phyloP scores from a whole-genome alignment of 768 basidiomycete genomes.

The Auriscalpium microsporum region DNA sequence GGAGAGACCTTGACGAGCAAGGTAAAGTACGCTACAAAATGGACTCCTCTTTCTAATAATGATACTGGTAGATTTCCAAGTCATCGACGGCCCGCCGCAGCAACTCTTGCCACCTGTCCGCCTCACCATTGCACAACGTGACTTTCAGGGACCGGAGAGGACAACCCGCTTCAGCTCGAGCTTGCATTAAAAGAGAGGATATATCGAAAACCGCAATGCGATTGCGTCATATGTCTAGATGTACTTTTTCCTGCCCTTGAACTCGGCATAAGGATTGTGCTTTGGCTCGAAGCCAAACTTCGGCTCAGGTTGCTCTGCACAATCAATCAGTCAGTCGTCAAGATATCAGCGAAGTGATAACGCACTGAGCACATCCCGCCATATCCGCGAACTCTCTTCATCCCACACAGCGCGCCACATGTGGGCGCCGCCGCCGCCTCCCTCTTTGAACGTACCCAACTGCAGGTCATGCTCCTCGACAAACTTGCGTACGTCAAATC shows the following conservation, averaged over 20 bases:
- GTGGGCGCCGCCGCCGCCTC: slow-evolving; percentile 59
- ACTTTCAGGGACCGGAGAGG: no score
- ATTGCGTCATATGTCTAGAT: background rate
- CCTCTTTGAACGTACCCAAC: slow-evolving; percentile 31
- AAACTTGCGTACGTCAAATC: slow-evolving; percentile 65
- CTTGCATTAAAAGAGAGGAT: no score
- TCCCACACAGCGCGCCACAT: slow-evolving; percentile 84
- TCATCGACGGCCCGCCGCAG: no score
- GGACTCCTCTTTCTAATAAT: no score
- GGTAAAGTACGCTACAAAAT: no score
- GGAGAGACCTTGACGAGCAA: no score
- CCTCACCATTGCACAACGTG: no score
- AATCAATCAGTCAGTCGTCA: slow-evolving; percentile 5
- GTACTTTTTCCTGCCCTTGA: slow-evolving; percentile 28
- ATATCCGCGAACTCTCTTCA: slow-evolving; percentile 54
- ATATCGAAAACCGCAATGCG: no score
- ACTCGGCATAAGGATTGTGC: slow-evolving; percentile 44
- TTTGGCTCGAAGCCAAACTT: slow-evolving; percentile 46
- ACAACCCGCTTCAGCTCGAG: no score
- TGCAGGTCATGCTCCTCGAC: slow-evolving; percentile 34
- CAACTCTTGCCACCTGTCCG: no score
- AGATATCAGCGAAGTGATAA: slow-evolving; percentile 12
- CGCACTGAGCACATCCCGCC: slow-evolving; percentile 60
- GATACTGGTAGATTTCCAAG: no score
- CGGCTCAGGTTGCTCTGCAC: slow-evolving; percentile 41